Percentiles rank a stretch among this genome's conserved stretches.
These are phyloP conservation scores for Evernia prunastri DNA, from an alignment of 495 filamentous ascomycete genomes.

Conservation along the genomic window DNA sequence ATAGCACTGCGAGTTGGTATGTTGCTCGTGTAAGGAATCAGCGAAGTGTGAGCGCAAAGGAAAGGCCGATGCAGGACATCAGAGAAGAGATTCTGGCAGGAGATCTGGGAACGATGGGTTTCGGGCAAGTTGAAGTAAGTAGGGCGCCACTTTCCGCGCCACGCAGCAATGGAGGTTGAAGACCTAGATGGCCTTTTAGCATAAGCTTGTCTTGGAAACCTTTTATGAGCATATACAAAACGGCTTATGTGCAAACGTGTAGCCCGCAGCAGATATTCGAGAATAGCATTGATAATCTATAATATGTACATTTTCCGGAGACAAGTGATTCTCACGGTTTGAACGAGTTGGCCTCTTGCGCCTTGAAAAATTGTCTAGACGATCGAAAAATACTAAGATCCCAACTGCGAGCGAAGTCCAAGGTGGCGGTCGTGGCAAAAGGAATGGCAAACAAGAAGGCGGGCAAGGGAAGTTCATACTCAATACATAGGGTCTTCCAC, in stretches of 20 bases:
- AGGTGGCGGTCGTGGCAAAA: neutral
- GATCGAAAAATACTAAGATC: neutral
- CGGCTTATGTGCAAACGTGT: neutral
- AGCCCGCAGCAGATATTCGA: neutral
- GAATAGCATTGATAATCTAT: neutral
- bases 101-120: constrained; percentile 44
- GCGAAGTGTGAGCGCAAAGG: constrained; percentile 70
- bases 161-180: constrained; percentile 49
- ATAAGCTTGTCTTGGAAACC: neutral
- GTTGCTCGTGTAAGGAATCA: constrained; percentile 57
- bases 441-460: constrained; percentile 1
- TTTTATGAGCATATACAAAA: neutral
- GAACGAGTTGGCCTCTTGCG: neutral
- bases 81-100: constrained; percentile 78
- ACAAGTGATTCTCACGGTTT: neutral
- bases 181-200: constrained; percentile 32
- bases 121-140: constrained; percentile 63
- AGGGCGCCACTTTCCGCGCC: constrained; percentile 82
- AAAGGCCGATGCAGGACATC: constrained; percentile 89
- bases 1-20: constrained; percentile 75
- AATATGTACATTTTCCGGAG: neutral
- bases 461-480: constrained; percentile 53
- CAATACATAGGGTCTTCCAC: constrained; percentile 80
- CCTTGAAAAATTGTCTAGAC: neutral
- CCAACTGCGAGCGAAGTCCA: neutral